A percentile compares a stretch with the other conserved stretches of the same genome.
Conservation (phyloP, 73 alveolate species). For the Tetrahymena borealis region DNA sequence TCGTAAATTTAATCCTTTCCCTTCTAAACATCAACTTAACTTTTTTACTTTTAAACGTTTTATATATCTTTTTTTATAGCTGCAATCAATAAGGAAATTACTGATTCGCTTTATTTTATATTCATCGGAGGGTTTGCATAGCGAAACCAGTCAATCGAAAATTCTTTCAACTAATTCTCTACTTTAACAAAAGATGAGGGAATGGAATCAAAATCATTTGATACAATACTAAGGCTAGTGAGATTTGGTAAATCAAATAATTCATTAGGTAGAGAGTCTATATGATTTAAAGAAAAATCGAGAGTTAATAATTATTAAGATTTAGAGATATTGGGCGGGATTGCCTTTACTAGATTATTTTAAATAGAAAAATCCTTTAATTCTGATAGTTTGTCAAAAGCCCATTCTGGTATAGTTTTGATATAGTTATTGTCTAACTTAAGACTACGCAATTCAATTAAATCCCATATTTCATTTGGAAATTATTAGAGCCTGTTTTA, state of each 20-base stretch:
- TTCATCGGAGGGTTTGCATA: constrained; percentile 65
- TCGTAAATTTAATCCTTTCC: too few species aligned
- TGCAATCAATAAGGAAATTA: constrained; percentile 34
- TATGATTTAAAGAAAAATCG: constrained; percentile 8
- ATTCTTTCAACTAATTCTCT: constrained; percentile 42
- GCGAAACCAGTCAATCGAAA: constrained; percentile 77
- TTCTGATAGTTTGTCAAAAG: constrained; percentile 2
- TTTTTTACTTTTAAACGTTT: constrained; percentile 22
- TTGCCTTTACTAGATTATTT: neutral
- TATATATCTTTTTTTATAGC: constrained; percentile 26
- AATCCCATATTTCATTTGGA: constrained; percentile 2
- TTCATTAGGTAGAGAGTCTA: constrained; percentile 38
- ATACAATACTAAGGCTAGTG: constrained; percentile 41
- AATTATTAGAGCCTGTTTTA: neutral
- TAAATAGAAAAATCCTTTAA: neutral
- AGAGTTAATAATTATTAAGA: neutral
- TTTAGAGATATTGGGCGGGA: neutral
- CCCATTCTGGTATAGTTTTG: neutral
- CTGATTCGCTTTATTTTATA: neutral
- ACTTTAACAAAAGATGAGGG: constrained; percentile 62
- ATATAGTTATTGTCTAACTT: constrained; percentile 26
- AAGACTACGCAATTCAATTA: neutral
- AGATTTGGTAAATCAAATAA: constrained; percentile 23
- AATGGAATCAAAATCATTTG: constrained; percentile 55
- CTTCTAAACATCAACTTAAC: constrained; percentile 21